Percentiles rank a stretch among this genome's conserved stretches.
phyloP scores from a whole-genome alignment of 2,329 filamentous ascomycete genomes.

The Pestalotiopsis sp. region DNA sequence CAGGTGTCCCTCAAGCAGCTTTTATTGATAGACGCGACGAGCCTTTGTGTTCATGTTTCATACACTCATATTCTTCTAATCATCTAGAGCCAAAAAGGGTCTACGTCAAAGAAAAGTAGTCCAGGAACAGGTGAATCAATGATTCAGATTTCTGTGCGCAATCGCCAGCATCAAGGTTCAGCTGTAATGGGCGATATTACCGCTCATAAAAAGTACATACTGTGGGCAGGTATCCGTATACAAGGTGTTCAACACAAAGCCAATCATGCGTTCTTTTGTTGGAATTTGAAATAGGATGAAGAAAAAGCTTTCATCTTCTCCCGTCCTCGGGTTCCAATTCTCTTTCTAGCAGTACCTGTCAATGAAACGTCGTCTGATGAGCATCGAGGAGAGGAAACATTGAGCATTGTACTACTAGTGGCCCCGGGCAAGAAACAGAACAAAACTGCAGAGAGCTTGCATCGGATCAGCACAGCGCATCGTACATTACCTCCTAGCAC shows the following conservation, averaged over 20 bases:
- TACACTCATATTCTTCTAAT: background rate
- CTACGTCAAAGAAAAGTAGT: background rate
- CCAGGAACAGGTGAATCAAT: background rate
- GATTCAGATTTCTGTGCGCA: background rate
- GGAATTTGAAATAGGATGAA: background rate
- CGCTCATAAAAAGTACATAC: background rate
- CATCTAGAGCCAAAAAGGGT: background rate
- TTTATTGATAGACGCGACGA: background rate
- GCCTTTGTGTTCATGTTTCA: background rate
- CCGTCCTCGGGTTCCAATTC: background rate
- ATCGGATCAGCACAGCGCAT: background rate
- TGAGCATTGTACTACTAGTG: background rate
- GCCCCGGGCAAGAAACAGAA: background rate
- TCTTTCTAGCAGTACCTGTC: background rate
- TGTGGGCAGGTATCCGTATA: background rate
- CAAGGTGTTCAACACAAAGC: background rate
- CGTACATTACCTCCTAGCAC: background rate
- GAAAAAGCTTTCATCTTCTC: background rate
- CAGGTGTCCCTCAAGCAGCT: no score
- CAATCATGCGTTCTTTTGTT: background rate
- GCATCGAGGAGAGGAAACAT: background rate
- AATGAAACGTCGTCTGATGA: background rate
- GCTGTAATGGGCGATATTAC: background rate
- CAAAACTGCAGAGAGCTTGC: background rate
- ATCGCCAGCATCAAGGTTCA: background rate